phyloP scores from a whole-genome alignment of 2,329 filamentous ascomycete species.

The Claviceps sorghi region DNA sequence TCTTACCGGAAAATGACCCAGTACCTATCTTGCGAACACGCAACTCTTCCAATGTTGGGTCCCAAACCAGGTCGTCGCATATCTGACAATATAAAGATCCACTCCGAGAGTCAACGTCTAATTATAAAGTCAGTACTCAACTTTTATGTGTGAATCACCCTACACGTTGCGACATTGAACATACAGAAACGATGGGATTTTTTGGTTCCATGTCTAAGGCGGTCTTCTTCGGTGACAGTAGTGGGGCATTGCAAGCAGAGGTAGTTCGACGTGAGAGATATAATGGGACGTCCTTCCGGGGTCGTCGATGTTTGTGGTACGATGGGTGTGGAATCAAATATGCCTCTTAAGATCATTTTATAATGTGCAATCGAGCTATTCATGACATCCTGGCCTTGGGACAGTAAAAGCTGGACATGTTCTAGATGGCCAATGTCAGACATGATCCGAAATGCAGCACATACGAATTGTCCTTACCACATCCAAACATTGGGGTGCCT shows the following conservation, averaged over 20 bases:
- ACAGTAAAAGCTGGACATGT: conserved; percentile 55
- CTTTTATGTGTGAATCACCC: not conserved
- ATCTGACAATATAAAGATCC: conserved; percentile 68
- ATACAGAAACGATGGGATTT: conserved; percentile 63
- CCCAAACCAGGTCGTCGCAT: conserved; percentile 72
- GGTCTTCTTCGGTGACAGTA: conserved; percentile 51
- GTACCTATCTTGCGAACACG: conserved; percentile 55
- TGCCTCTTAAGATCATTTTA: conserved; percentile 53
- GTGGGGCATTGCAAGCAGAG: conserved; percentile 60
- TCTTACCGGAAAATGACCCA: conserved; percentile 47
- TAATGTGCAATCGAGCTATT: conserved; percentile 59
- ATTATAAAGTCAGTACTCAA: conserved; percentile 13
- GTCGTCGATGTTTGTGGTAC: conserved; percentile 51
- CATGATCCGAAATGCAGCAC: not conserved
- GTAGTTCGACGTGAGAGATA: conserved; percentile 52
- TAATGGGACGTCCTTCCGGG: conserved; percentile 40
- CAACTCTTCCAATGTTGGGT: conserved; percentile 64
- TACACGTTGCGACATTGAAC: conserved; percentile 11
- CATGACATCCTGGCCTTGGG: conserved; percentile 45
- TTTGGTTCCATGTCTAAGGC: conserved; percentile 50
- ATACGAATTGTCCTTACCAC: conserved; percentile 32
- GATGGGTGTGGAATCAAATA: conserved; percentile 53
- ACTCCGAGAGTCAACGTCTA: conserved; percentile 64
- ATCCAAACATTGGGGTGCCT: conserved; percentile 48
- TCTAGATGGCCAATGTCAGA: conserved; percentile 30